Conservation (phyloP, 176 grass and related monocot genomes). For the Carex scoparia region DNA sequence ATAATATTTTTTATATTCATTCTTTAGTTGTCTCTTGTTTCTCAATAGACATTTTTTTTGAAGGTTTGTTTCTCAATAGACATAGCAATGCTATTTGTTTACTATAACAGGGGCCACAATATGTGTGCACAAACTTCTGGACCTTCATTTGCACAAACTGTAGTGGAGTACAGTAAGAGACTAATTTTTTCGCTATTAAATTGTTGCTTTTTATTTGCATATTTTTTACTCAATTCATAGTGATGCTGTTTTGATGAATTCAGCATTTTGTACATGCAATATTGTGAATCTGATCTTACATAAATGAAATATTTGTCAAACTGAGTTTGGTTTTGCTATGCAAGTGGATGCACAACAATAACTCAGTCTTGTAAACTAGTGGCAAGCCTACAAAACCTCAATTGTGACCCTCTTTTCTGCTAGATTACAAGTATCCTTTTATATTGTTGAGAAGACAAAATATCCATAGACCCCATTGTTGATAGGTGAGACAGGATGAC, state of each 20-base stretch:
- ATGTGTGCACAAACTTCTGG: slow-evolving; percentile 98
- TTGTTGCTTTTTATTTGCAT: slow-evolving; percentile 14
- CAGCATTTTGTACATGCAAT: background rate
- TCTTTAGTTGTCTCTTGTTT: background rate
- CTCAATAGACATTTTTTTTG: too few relatives aligned
- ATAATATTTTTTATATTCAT: background rate
- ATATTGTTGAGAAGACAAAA: background rate
- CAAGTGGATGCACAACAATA: background rate
- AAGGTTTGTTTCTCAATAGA: background rate
- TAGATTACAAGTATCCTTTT: background rate
- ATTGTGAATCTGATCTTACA: background rate
- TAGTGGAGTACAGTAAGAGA: slow-evolving; percentile 96
- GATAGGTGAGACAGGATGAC: background rate
- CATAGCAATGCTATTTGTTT: slow-evolving; percentile 28
- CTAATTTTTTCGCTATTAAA: slow-evolving; percentile 27
- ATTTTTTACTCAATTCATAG: background rate
- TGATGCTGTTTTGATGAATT: background rate
- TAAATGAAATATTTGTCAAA: background rate
- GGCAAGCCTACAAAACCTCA: background rate
- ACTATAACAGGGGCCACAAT: slow-evolving; percentile 84
- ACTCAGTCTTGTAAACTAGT: background rate
- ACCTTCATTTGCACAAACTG: slow-evolving; percentile 98
- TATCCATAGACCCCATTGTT: background rate
- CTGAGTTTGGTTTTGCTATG: slow-evolving; percentile 7
- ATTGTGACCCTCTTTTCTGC: background rate